These are phyloP conservation scores for Zygosaccharomyces pseudobailii DNA, from an alignment of 1,139 yeast species.

Conservation along the genomic window DNA sequence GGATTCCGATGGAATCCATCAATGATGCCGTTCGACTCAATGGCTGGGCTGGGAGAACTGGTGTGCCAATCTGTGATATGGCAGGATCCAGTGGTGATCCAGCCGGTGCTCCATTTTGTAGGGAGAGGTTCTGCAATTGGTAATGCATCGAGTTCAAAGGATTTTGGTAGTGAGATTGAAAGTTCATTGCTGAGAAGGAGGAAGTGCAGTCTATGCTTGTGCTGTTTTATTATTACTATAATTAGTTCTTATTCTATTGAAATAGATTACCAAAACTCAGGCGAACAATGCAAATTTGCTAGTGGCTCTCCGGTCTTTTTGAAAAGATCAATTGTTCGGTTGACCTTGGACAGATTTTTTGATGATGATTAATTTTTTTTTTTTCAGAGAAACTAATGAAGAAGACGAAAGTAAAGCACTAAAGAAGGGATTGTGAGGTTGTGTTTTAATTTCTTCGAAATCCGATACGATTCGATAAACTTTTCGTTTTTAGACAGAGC, in stretches of 20 bases:
- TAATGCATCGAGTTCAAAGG: slow-evolving; percentile 15
- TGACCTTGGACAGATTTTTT: background rate
- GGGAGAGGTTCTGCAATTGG: slow-evolving; percentile 17
- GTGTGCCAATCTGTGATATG: slow-evolving; percentile 1
- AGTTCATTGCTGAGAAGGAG: slow-evolving; percentile 9
- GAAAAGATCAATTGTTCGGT: background rate
- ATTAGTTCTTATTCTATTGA: background rate
- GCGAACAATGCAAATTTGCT: background rate
- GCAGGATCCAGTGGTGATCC: slow-evolving; percentile 3
- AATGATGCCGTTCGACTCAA: slow-evolving; percentile 23
- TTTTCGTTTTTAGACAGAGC: background rate
- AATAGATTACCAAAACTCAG: background rate
- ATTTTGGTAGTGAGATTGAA: slow-evolving; percentile 15
- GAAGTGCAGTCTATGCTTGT: background rate
- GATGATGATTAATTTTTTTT: background rate
- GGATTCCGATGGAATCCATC: slow-evolving; percentile 26
- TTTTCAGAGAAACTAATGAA: background rate
- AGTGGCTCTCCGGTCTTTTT: background rate
- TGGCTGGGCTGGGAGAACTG: slow-evolving; percentile 9
- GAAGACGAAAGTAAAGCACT: background rate
- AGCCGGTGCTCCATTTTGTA: slow-evolving; percentile 8
- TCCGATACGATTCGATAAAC: background rate
- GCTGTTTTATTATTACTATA: background rate
- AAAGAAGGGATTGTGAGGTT: background rate
- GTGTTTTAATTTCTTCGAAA: background rate